Conservation (phyloP, 2,329 filamentous ascomycete genomes). For the Neofusicoccum parvum region DNA sequence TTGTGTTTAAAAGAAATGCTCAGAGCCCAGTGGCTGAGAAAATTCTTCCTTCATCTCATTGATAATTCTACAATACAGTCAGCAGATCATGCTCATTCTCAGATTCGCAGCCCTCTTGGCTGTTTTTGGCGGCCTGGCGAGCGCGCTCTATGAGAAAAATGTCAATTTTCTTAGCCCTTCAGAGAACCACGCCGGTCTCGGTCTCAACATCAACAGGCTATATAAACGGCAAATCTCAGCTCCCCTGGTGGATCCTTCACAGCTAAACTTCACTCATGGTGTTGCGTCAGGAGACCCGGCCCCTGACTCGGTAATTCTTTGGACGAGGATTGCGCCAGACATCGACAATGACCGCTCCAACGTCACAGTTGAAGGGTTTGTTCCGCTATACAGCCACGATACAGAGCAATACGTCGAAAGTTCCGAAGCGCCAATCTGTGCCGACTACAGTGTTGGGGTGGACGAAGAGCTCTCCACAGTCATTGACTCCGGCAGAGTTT, state of each 20-base stretch:
- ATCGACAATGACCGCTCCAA: constrained; percentile 37
- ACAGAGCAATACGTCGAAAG: constrained; percentile 50
- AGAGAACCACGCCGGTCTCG: constrained; percentile 60
- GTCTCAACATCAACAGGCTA: constrained; percentile 61
- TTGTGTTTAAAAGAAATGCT: background rate
- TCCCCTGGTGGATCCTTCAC: constrained; percentile 43
- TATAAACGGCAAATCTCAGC: constrained; percentile 54
- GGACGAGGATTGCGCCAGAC: constrained; percentile 44
- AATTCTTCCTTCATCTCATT: too few species aligned
- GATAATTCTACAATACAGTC: too few species aligned
- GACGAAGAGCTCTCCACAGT: constrained; percentile 49
- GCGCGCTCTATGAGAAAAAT: constrained; percentile 41
- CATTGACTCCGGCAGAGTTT: constrained; percentile 60
- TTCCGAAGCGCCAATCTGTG: constrained; percentile 64
- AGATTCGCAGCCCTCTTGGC: background rate
- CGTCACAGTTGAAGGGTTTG: constrained; percentile 54
- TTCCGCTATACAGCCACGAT: constrained; percentile 50
- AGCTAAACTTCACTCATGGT: constrained; percentile 66
- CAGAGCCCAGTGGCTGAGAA: background rate
- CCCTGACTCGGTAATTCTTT: constrained; percentile 43
- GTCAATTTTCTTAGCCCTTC: constrained; percentile 68
- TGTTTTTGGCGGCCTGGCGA: background rate
- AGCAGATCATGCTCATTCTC: background rate
- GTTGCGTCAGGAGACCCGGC: constrained; percentile 44
- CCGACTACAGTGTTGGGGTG: constrained; percentile 62